phyloP scores from a whole-genome alignment of 75 land plant genomes.

The Isoetes taiwanensis region DNA sequence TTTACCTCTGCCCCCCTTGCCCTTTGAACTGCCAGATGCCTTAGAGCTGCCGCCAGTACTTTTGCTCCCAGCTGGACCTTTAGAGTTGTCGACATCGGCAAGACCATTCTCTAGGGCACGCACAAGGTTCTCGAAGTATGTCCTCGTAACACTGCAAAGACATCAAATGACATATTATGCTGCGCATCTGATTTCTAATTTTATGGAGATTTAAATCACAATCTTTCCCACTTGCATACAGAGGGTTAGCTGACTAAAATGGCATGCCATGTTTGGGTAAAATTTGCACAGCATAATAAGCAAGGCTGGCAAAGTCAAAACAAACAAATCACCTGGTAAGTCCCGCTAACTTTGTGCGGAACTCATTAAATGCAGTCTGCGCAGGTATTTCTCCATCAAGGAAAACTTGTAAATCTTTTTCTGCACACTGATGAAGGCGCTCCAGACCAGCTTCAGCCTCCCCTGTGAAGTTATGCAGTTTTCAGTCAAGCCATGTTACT shows the following conservation, averaged over 20 bases:
- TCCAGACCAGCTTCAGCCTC: conserved; percentile 31
- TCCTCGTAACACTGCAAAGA: not conserved
- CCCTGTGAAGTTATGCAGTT: conserved; percentile 5
- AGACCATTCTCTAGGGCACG: conserved; percentile 25
- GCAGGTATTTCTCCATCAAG: conserved; percentile 11
- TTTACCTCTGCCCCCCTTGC: not conserved
- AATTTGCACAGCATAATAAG: not conserved
- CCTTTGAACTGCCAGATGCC: not conserved
- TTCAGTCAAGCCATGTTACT: not conserved
- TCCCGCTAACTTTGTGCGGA: conserved; percentile 25
- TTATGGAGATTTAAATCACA: not conserved
- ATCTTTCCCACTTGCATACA: not conserved
- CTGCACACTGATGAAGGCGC: conserved; percentile 33
- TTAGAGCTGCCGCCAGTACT: not conserved
- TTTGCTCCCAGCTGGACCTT: not conserved
- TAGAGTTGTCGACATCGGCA: conserved; percentile 16
- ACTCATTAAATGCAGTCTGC: conserved; percentile 13
- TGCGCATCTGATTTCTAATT: not conserved
- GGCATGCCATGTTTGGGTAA: not conserved
- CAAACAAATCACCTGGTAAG: conserved; percentile 28
- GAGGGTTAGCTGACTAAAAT: not conserved
- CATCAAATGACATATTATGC: not conserved
- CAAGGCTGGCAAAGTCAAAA: not conserved
- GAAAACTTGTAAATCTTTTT: conserved; percentile 22
- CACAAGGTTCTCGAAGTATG: conserved; percentile 20